Conservation (phyloP, 2,329 filamentous ascomycete genomes). For the Curvularia lunata region DNA sequence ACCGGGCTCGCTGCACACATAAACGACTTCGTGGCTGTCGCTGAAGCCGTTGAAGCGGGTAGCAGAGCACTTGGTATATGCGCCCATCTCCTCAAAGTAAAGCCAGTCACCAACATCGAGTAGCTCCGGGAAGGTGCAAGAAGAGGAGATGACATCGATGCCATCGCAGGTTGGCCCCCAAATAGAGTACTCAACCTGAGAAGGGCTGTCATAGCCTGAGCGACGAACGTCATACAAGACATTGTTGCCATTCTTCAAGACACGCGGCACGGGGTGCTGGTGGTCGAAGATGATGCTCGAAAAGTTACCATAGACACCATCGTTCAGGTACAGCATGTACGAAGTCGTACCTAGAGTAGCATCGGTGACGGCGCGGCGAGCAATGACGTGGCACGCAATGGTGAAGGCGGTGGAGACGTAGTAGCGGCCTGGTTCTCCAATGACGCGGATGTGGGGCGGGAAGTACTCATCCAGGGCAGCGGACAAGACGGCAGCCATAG, state of each 20-base stretch:
- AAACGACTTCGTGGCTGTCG: slow-evolving; percentile 89
- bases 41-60: slow-evolving; percentile 98
- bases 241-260: slow-evolving; percentile 69
- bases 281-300: slow-evolving; percentile 99
- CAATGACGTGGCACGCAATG: slow-evolving; percentile 93
- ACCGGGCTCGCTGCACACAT: slow-evolving; percentile 91
- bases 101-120: slow-evolving; percentile 96
- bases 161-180: slow-evolving; percentile 99
- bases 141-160: slow-evolving; percentile 90
- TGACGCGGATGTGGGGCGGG: slow-evolving; percentile 80
- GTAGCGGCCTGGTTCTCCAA: slow-evolving; percentile 95
- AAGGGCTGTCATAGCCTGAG: slow-evolving; percentile 55
- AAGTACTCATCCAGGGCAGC: slow-evolving; percentile 87
- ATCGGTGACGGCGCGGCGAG: slow-evolving; percentile 84
- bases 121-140: slow-evolving; percentile 75
- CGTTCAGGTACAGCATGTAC: slow-evolving; percentile 98
- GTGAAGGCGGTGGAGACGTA: slow-evolving; percentile 95
- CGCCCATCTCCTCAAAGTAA: slow-evolving; percentile 98
- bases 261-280: slow-evolving; percentile 84
- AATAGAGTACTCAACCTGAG: slow-evolving; percentile 82
- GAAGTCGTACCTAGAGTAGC: slow-evolving; percentile 69
- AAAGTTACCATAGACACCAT: slow-evolving; percentile 98
- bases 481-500: slow-evolving; percentile 82
- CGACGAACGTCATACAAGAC: slow-evolving; percentile 60
- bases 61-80: slow-evolving; percentile 97